Conservation (phyloP, 345 rosid species). For the Lepidium africanum region DNA sequence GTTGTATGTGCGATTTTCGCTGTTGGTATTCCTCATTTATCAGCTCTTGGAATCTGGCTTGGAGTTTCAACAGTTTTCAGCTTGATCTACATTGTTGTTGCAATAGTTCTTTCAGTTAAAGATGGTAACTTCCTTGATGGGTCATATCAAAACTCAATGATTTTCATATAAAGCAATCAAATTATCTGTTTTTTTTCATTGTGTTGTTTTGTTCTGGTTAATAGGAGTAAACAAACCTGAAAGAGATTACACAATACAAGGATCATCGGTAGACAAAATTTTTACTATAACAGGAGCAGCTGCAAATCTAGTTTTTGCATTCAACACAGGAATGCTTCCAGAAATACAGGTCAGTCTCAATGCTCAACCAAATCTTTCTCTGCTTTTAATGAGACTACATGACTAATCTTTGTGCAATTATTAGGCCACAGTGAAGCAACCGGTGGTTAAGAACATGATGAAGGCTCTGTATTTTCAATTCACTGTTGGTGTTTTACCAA, state of each 20-base stretch:
- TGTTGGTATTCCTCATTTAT: constrained; percentile 69
- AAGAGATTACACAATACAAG: constrained; percentile 66
- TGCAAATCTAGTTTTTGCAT: constrained; percentile 84
- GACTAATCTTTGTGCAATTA: neutral
- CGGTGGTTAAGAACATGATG: constrained; percentile 77
- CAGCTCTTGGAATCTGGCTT: constrained; percentile 77
- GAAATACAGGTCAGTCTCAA: constrained; percentile 48
- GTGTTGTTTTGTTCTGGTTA: neutral
- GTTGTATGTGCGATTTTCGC: constrained; percentile 59
- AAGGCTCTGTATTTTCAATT: constrained; percentile 88
- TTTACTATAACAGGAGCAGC: constrained; percentile 72
- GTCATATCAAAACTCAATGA: neutral
- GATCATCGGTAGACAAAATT: constrained; percentile 41
- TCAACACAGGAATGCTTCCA: constrained; percentile 95
- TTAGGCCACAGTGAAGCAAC: constrained; percentile 80
- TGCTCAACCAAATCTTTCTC: neutral
- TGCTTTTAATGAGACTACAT: neutral
- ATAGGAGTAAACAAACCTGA: constrained; percentile 58
- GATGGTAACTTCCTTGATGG: constrained; percentile 48
- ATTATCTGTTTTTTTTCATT: neutral
- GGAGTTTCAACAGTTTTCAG: constrained; percentile 71
- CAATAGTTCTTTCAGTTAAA: constrained; percentile 42
- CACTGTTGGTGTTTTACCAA: constrained; percentile 57
- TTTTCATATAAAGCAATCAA: neutral
- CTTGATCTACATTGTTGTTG: constrained; percentile 53